Conservation (phyloP, 2,329 filamentous ascomycete genomes). For the Trichocomaceae sp. region DNA sequence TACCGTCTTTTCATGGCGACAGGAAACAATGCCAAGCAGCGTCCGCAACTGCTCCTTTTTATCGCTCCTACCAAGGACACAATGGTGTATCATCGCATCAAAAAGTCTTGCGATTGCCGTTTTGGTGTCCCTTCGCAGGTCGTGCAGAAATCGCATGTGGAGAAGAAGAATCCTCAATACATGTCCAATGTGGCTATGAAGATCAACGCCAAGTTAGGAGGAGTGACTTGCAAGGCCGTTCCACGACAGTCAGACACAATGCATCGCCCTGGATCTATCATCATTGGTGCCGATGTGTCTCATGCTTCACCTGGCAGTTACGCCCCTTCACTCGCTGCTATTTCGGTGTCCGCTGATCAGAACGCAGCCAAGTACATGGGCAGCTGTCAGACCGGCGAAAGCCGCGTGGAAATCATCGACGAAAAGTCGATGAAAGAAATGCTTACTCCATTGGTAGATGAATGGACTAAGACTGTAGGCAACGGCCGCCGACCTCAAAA, state of each 20-base stretch:
- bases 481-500: constrained; percentile 57
- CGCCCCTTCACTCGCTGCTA: constrained; percentile 72
- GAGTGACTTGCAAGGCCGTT: constrained; percentile 58
- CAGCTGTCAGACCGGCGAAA: constrained; percentile 74
- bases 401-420: constrained; percentile 70
- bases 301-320: constrained; percentile 65
- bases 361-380: constrained; percentile 70
- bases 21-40: constrained; percentile 47
- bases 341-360: constrained; percentile 73
- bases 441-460: constrained; percentile 56
- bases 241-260: constrained; percentile 35
- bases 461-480: constrained; percentile 57
- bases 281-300: constrained; percentile 87
- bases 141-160: constrained; percentile 63
- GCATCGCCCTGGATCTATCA: constrained; percentile 54
- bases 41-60: constrained; percentile 73
- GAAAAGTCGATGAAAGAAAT: constrained; percentile 59
- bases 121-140: constrained; percentile 80
- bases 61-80: constrained; percentile 66
- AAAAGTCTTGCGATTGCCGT: constrained; percentile 81
- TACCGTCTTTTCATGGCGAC: constrained; percentile 50
- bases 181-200: constrained; percentile 95
- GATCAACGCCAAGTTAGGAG: constrained; percentile 91
- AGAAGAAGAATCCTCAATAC: constrained; percentile 69
- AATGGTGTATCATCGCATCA: constrained; percentile 72